Evolutionary conservation across 23 red algal genomes (phyloP).

Genomic region (Gracilaria gracilis): DNA sequence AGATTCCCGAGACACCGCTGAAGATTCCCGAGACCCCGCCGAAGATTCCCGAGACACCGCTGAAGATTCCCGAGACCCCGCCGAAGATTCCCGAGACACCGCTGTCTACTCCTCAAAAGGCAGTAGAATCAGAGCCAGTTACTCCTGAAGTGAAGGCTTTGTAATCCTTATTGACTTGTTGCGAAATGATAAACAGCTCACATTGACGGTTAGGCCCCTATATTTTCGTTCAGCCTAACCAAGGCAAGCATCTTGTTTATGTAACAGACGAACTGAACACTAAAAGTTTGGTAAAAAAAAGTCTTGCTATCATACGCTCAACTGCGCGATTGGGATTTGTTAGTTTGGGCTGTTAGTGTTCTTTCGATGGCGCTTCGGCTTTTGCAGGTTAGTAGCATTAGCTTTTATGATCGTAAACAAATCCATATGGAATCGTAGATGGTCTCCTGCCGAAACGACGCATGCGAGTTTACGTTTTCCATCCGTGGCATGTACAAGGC

Average conservation of each 20-base stretch:
- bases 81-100: not conserved
- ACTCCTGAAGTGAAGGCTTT: conserved; percentile 22
- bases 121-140: conserved; percentile 13
- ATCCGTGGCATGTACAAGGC: conserved; percentile 72
- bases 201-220: not conserved
- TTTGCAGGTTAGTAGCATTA: conserved; percentile 47
- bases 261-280: not conserved
- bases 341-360: conserved; percentile 21
- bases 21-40: not conserved
- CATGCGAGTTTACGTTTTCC: conserved; percentile 76
- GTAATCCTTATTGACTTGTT: not conserved
- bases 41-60: not conserved
- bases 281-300: not conserved
- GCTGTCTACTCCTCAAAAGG: not conserved
- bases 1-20: not conserved
- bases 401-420: conserved; percentile 76
- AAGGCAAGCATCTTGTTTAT: not conserved
- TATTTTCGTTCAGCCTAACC: not conserved
- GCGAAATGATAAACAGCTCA: not conserved
- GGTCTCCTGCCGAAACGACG: conserved; percentile 50
- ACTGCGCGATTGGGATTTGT: not conserved
- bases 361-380: conserved; percentile 53
- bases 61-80: not conserved
- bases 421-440: conserved; percentile 76
- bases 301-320: too few relatives aligned